Percentiles rank a stretch among this genome's conserved stretches.
Conservation (phyloP, 208 protist genomes). For the Trypanosoma cruzi region DNA sequence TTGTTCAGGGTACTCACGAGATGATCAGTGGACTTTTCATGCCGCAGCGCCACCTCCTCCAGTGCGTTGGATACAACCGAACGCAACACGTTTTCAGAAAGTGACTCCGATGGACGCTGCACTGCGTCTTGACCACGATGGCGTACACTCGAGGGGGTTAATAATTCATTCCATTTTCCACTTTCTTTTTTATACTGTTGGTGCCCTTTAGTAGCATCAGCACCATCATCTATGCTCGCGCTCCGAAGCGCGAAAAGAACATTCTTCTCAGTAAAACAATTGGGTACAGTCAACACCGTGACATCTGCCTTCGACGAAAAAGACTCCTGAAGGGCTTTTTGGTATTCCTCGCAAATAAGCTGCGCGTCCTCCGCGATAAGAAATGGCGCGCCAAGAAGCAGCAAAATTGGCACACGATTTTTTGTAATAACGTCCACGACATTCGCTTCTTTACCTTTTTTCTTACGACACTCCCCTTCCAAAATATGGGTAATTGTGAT, state of each 20-base stretch:
- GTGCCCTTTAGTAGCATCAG: neutral
- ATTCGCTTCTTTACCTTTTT: neutral
- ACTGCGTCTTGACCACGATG: neutral
- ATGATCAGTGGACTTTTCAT: slow-evolving; percentile 67
- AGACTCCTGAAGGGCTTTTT: slow-evolving; percentile 16
- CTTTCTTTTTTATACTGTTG: neutral
- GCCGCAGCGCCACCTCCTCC: slow-evolving; percentile 60
- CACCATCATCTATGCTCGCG: neutral
- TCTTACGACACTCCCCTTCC: slow-evolving; percentile 6
- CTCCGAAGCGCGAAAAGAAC: slow-evolving; percentile 28
- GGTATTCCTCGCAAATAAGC: slow-evolving; percentile 28
- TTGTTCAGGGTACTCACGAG: slow-evolving; percentile 58
- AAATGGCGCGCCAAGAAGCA: slow-evolving; percentile 27
- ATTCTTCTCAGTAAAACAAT: slow-evolving; percentile 30
- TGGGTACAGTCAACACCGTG: slow-evolving; percentile 18
- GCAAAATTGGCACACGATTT: slow-evolving; percentile 14
- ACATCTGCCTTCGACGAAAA: slow-evolving; percentile 18
- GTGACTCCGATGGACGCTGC: neutral
- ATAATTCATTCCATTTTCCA: neutral
- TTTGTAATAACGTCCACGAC: neutral
- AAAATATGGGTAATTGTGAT: slow-evolving; percentile 26
- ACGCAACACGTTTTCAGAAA: slow-evolving; percentile 34
- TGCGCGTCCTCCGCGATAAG: slow-evolving; percentile 29
- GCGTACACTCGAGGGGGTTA: neutral
- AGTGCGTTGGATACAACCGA: slow-evolving; percentile 56